phyloP scores from a whole-genome alignment of 2,329 filamentous ascomycete species.

The Verticillium nubilum region DNA sequence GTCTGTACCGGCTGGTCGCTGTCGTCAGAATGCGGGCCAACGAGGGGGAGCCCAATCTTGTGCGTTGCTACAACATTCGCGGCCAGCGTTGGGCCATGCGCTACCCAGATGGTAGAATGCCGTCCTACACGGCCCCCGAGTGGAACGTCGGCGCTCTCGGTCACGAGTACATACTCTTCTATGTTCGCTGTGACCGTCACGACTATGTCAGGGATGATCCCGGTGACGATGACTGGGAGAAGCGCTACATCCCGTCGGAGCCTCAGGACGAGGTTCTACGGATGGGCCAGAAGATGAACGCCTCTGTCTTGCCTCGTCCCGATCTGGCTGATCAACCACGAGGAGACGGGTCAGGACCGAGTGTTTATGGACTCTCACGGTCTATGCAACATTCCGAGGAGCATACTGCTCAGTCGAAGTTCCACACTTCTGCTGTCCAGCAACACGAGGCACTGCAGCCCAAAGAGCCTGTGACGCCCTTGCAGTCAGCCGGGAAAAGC shows the following conservation, averaged over 20 bases:
- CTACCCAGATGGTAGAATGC: background rate
- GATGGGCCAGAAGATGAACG: too few relatives aligned
- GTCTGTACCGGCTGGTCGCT: background rate
- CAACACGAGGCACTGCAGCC: too few relatives aligned
- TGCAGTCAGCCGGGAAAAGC: too few relatives aligned
- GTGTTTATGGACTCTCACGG: too few relatives aligned
- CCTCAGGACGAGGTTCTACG: too few relatives aligned
- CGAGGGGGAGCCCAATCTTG: background rate
- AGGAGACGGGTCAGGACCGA: too few relatives aligned
- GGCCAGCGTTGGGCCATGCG: background rate
- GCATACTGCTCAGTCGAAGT: too few relatives aligned
- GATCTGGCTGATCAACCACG: too few relatives aligned
- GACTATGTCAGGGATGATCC: background rate
- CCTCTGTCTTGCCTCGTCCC: too few relatives aligned
- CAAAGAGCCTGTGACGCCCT: too few relatives aligned
- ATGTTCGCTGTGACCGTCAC: background rate
- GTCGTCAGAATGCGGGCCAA: background rate
- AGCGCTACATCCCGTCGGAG: background rate
- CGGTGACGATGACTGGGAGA: background rate
- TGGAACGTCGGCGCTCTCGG: background rate
- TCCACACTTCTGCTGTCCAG: too few relatives aligned
- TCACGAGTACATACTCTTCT: background rate
- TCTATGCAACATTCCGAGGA: too few relatives aligned
- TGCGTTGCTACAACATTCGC: background rate
- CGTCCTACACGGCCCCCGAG: background rate